Evolutionary conservation across 495 filamentous ascomycete genomes (phyloP).

Genomic region (Astrocystis sublimbata): DNA sequence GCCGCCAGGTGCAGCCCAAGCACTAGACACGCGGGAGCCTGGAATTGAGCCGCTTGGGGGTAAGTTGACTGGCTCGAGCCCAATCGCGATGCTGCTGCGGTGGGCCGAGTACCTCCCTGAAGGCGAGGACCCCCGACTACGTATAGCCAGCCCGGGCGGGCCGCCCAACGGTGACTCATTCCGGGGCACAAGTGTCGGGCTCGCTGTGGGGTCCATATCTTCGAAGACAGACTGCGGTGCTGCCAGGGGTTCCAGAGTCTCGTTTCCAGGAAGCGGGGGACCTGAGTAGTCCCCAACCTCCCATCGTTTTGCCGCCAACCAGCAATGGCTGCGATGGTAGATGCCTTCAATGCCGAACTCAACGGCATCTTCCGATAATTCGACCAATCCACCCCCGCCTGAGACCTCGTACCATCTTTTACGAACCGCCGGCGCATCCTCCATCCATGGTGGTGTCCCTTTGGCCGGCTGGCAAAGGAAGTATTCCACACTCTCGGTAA

Average conservation of each 20-base stretch:
- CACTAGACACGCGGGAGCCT: slow-evolving; percentile 27
- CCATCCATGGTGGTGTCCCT: slow-evolving; percentile 81
- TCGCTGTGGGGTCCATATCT: slow-evolving; percentile 30
- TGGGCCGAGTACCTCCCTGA: slow-evolving; percentile 32
- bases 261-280: slow-evolving; percentile 23
- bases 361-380: slow-evolving; percentile 77
- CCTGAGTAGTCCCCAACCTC: slow-evolving; percentile 28
- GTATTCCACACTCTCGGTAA: slow-evolving; percentile 84
- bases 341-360: slow-evolving; percentile 88
- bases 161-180: slow-evolving; percentile 30
- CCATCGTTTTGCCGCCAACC: slow-evolving; percentile 81
- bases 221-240: slow-evolving; percentile 39
- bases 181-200: slow-evolving; percentile 23
- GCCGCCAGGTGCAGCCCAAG: slow-evolving; percentile 27
- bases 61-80: slow-evolving; percentile 45
- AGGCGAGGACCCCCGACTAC: slow-evolving; percentile 36
- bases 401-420: slow-evolving; percentile 81
- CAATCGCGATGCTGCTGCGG: slow-evolving; percentile 48
- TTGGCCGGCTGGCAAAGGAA: slow-evolving; percentile 92
- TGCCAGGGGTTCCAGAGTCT: slow-evolving; percentile 35
- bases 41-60: slow-evolving; percentile 19
- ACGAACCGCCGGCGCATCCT: slow-evolving; percentile 63
- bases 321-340: slow-evolving; percentile 90
- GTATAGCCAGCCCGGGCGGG: slow-evolving; percentile 35
- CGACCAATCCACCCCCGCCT: slow-evolving; percentile 68